Evolutionary conservation across 2,329 filamentous ascomycete genomes (phyloP), one percentile per base, ranked within the genome.

Genomic region (Xylaria sp.): DNA sequence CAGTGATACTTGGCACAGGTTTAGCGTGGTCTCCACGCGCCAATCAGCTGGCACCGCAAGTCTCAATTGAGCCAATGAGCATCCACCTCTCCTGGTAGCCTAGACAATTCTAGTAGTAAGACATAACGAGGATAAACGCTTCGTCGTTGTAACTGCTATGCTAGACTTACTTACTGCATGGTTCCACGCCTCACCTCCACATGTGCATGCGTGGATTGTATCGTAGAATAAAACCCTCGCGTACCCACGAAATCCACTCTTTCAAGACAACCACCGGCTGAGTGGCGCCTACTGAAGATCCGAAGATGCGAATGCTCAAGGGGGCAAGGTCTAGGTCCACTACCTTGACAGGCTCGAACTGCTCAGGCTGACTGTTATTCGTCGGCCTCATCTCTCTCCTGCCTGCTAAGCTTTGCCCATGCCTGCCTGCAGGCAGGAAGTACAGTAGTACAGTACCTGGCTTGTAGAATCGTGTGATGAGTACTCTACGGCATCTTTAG

Each of bases 301-400:
- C 66, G 63, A 68, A 51, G 46, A 60, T 54, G 63, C 57, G 62
- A 63, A 2, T 26, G 40, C 40, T 53, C 44, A 69, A 61, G 62
- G 67, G 62, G 67, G 60, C 46, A 7, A 42, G 36, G 36, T 40
- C 20, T 15, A 10, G 40, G 38, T n/a, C 64, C 60, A 66, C 66
- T 56, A 33, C 17, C 36, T 65, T 31, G 63, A 65, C 61, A 31
- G 46, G 67, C 66, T 59, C 36, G 23, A 33, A 60, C 53, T 33
- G 53, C 23, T 56, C 53, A 61, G 65, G 62, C 67, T 71, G 66
- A 67, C 69, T 71, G 67, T 67, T 71, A 58, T 69, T 68, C 64
- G 64, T 51, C 51, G 36, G 61, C 54, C 54, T 69, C 53, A 36
- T 62, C 38, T 58, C 54, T 40, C 33, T 46, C 26, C 36, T 42